Evolutionary conservation across 805 yeast species (phyloP).

Genomic region (Wickerhamiella allomyrinae): DNA sequence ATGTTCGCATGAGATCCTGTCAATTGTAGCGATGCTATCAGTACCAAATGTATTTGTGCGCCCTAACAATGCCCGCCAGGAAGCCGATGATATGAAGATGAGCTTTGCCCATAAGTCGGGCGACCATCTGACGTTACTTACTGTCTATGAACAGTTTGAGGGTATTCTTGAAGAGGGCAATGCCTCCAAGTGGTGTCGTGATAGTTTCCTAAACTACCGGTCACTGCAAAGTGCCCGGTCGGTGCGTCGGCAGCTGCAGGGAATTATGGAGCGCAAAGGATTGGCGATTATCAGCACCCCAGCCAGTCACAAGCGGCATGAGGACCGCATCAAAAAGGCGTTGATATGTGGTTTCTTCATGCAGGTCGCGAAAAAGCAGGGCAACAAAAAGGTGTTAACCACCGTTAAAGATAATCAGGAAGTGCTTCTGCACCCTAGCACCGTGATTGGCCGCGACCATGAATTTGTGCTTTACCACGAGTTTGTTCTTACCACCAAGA

Average conservation of each 20-base stretch:
- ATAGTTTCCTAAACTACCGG: conserved; percentile 71
- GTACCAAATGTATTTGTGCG: conserved; percentile 93
- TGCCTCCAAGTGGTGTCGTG: conserved; percentile 73
- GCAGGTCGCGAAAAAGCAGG: conserved; percentile 92
- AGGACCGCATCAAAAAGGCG: conserved; percentile 71
- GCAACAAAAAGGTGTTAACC: conserved; percentile 50
- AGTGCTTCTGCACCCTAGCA: conserved; percentile 84
- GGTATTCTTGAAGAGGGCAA: conserved; percentile 17
- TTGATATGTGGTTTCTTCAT: conserved; percentile 87
- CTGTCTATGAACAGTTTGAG: conserved; percentile 73
- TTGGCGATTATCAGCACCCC: conserved; percentile 59
- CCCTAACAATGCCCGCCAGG: conserved; percentile 73
- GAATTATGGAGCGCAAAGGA: conserved; percentile 72
- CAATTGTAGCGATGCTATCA: conserved; percentile 78
- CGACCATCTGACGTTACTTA: conserved; percentile 81
- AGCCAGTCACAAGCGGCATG: conserved; percentile 48
- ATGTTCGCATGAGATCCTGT: conserved; percentile 78
- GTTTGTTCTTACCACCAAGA: conserved; percentile 83
- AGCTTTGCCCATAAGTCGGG: conserved; percentile 87
- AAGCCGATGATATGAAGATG: conserved; percentile 83
- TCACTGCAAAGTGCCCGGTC: conserved; percentile 75
- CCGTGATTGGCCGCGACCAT: conserved; percentile 61
- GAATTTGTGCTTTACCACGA: conserved; percentile 95
- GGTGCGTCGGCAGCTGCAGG: conserved; percentile 67
- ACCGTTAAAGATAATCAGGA: conserved; percentile 95